Conservation (phyloP, 768 basidiomycete genomes). For the Porphyrellus cyaneotinctus region DNA sequence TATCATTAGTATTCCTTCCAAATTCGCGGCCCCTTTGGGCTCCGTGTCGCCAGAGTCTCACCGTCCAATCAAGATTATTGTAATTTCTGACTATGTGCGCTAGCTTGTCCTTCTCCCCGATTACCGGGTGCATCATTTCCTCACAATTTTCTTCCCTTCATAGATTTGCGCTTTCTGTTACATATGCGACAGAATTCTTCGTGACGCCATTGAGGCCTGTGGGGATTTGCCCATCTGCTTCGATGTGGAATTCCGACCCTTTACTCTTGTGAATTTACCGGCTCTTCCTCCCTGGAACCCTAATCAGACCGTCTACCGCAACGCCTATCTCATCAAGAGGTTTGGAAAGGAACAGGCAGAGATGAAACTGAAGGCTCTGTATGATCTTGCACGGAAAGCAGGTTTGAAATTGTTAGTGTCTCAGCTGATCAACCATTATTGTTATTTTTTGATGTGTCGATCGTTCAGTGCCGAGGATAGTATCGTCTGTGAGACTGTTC, state of each 20-base stretch:
- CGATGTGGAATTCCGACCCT: constrained; percentile 32
- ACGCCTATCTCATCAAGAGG: constrained; percentile 17
- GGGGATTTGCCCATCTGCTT: constrained; percentile 28
- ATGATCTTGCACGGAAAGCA: constrained; percentile 23
- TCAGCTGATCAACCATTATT: not conserved
- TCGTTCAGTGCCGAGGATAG: constrained; percentile 34
- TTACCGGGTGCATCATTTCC: not conserved
- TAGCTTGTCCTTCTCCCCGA: not conserved
- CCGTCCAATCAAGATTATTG: constrained; percentile 30
- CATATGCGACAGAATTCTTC: constrained; percentile 32
- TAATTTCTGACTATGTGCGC: constrained; percentile 32
- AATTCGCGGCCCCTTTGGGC: not conserved
- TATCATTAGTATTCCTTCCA: constrained; percentile 18
- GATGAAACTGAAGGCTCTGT: constrained; percentile 19
- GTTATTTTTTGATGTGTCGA: not conserved
- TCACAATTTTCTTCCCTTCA: not conserved
- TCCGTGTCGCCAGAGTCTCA: constrained; percentile 7
- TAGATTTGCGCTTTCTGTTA: constrained; percentile 37
- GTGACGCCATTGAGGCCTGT: constrained; percentile 32
- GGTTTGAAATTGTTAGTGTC: constrained; percentile 24
- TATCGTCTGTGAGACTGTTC: constrained; percentile 34
- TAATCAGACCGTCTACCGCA: constrained; percentile 13
- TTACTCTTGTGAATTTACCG: constrained; percentile 18
- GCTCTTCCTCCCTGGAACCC: not conserved
- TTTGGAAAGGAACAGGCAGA: constrained; percentile 27